Percentiles rank a stretch among this genome's conserved stretches.
phyloP scores from a whole-genome alignment of 768 basidiomycete species.

The Russula virescens region DNA sequence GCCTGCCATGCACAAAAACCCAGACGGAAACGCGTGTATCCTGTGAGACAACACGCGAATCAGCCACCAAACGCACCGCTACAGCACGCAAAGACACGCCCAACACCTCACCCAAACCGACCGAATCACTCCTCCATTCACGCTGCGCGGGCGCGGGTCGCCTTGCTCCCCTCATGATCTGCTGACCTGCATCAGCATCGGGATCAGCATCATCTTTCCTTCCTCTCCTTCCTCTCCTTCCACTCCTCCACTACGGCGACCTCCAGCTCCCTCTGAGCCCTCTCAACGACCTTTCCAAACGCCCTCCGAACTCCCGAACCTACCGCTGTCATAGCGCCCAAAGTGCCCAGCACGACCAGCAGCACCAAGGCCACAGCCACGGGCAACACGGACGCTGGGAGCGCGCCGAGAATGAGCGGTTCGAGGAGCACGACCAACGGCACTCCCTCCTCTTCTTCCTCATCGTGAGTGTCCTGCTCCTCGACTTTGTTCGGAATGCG shows the following conservation, averaged over 20 bases:
- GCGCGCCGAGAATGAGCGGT: slow-evolving; percentile 50
- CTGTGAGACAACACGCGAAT: neutral
- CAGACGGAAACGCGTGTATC: neutral
- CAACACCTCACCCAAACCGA: neutral
- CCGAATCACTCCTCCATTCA: neutral
- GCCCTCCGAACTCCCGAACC: neutral
- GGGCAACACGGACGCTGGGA: slow-evolving; percentile 49
- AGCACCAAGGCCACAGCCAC: slow-evolving; percentile 28
- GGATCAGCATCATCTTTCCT: neutral
- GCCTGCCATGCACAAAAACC: too few species aligned
- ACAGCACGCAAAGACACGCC: neutral
- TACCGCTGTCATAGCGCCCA: slow-evolving; percentile 8
- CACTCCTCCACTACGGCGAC: neutral
- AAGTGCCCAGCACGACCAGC: slow-evolving; percentile 13
- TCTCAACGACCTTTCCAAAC: slow-evolving; percentile 19
- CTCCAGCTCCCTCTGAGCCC: slow-evolving; percentile 23
- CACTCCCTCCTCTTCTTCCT: slow-evolving; percentile 27
- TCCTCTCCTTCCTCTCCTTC: neutral
- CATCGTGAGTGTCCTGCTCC: neutral
- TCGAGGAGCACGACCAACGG: slow-evolving; percentile 53
- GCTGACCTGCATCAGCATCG: neutral
- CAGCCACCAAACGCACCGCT: neutral
- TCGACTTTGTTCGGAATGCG: slow-evolving; percentile 33
- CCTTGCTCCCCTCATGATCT: neutral
- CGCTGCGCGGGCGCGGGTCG: too few species aligned